A percentile compares a stretch with the other conserved stretches of the same genome.
Conservation (phyloP, 2,329 filamentous ascomycete species). For the Pezicula rhizophila region DNA sequence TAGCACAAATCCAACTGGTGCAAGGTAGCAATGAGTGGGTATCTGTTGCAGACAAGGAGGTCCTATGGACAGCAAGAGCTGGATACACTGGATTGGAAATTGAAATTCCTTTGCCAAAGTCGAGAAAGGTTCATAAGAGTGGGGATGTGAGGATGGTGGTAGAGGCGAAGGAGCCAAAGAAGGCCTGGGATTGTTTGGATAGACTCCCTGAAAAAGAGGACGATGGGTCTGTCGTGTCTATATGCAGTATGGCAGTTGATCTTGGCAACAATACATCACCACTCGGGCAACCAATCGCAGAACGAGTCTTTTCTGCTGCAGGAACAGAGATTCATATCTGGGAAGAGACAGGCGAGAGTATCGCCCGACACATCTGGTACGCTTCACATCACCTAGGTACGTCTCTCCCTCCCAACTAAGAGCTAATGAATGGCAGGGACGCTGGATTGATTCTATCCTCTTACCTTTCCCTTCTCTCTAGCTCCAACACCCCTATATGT, state of each 20-base stretch:
- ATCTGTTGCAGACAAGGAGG: conserved; percentile 7
- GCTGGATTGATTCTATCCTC: conserved; percentile 31
- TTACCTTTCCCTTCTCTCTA: conserved; percentile 18
- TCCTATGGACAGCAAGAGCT: conserved; percentile 19
- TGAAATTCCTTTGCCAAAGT: conserved; percentile 11
- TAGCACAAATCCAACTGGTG: conserved; percentile 22
- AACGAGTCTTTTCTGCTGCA: conserved; percentile 14
- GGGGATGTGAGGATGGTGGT: conserved; percentile 14
- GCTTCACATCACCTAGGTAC: conserved; percentile 13
- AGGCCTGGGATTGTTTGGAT: conserved; percentile 7
- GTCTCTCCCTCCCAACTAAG: conserved; percentile 11
- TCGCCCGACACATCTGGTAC: conserved; percentile 66
- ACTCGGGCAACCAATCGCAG: conserved; percentile 5
- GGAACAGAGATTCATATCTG: conserved; percentile 38
- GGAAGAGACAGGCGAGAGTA: conserved; percentile 68
- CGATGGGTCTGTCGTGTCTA: conserved; percentile 14
- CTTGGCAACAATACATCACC: not conserved
- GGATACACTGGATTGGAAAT: conserved; percentile 21
- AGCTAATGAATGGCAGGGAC: conserved; percentile 27
- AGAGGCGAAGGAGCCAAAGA: conserved; percentile 6
- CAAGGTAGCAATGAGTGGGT: conserved; percentile 5
- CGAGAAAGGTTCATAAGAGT: not conserved
- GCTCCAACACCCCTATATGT: not conserved
- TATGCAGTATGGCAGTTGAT: conserved; percentile 18
- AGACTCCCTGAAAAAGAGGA: conserved; percentile 5